These are phyloP conservation scores for Talaromyces funiculosus DNA, from an alignment of 2,329 filamentous ascomycete genomes.

Conservation along the genomic window DNA sequence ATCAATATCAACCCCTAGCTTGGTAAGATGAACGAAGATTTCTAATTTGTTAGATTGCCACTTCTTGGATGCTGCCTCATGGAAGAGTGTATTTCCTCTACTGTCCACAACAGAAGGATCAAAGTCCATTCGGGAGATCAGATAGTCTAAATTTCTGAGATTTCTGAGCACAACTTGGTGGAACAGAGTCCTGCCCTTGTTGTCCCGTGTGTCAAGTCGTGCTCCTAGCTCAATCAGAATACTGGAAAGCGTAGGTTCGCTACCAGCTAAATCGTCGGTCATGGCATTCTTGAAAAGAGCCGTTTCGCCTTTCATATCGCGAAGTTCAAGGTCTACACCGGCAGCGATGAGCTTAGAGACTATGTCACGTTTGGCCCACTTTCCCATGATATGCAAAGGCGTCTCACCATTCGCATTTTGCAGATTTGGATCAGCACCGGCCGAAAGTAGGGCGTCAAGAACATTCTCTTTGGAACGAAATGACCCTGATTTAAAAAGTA, in stretches of 20 bases:
- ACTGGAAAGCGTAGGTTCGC: slow-evolving; percentile 1
- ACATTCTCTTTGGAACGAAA: background rate
- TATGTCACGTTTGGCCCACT: background rate
- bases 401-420: slow-evolving; percentile 5
- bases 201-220: slow-evolving; percentile 4
- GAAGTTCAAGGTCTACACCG: slow-evolving; percentile 2
- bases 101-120: background rate
- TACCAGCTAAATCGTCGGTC: background rate
- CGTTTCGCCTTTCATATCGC: slow-evolving; percentile 5
- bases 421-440: slow-evolving; percentile 6
- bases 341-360: slow-evolving; percentile 2
- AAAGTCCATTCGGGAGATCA: slow-evolving; percentile 2
- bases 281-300: slow-evolving; percentile 5
- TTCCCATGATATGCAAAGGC: background rate
- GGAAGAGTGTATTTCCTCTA: slow-evolving; percentile 4
- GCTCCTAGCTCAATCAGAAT: slow-evolving; percentile 3
- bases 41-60: background rate
- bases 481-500: background rate
- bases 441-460: background rate
- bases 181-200: slow-evolving; percentile 5
- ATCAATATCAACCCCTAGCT: slow-evolving; percentile 7
- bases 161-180: slow-evolving; percentile 1
- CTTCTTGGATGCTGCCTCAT: slow-evolving; percentile 1
- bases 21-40: background rate
- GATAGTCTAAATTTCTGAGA: slow-evolving; percentile 1